Base-by-base conservation (phyloP, 1,284 basidiomycete species). In the Porogramme epimiltina region DNA sequence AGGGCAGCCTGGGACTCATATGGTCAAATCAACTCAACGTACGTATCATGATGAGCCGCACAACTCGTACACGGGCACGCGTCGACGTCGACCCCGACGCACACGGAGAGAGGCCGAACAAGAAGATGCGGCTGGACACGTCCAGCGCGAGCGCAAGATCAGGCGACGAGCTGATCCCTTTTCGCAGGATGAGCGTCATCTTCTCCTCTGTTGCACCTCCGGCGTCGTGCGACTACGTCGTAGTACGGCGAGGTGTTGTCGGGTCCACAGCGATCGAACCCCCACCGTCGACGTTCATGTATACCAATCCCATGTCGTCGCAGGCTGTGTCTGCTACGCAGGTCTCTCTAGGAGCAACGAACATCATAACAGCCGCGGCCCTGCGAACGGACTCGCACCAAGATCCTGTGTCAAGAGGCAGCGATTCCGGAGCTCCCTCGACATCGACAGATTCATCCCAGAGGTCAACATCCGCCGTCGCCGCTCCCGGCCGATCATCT, bases 11-110 rank as follows among this genome's bases (percentile, higher is more conserved):
- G 2, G 95, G 95, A 0, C 82, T 95, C 44, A 85, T 86, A 2
- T 98, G 95, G 95, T 88, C 93, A 9, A 95, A 95, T 67, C 87
- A 91, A 56, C 76, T 97, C 53, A 95, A 95, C 57, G 78, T 78
- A 3, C 80, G 95, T 11, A 79, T 97, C 49, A 87, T 96, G 79
- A 76, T 96, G 42, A 82, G 80, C 42, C 80, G 91, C 16, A 95
- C 93, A 0, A 81, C 81, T 4, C 75, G 91, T 51, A 75, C 87
- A 19, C 45, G 45, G 1, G 39, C 26, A 24, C 45, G 36, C 26
- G 25, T 26, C 18, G 45, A 47, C 18, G 28, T 47, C 26, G 45
- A 45, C 25, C 44, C 44, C n/a, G n/a, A 37, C 9, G 36, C 44
- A 2, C 9, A 16, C 6, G 22, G 37, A 16, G 34, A 10, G n/a